Conservation (phyloP, 176 grass and related monocot species). For the Canna indica region DNA sequence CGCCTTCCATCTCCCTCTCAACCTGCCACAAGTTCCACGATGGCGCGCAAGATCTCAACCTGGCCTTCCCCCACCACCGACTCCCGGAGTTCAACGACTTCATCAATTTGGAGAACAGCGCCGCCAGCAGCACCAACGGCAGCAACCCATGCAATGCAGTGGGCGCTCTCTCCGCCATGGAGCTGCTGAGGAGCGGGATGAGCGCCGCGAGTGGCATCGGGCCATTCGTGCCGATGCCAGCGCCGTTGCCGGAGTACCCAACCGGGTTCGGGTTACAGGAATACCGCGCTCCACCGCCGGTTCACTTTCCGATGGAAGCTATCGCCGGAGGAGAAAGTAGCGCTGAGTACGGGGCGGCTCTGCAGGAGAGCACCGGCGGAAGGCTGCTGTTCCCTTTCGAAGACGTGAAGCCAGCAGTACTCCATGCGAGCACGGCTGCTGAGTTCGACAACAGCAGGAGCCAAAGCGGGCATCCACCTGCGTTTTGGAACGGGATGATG, state of each 20-base stretch:
- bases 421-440: constrained; percentile 13
- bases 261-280: constrained; percentile 51
- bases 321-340: constrained; percentile 14
- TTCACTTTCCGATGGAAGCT: constrained; percentile 56
- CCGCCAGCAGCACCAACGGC: constrained; percentile 27
- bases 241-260: constrained; percentile 46
- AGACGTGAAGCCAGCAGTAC: constrained; percentile 52
- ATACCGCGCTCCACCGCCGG: constrained; percentile 39
- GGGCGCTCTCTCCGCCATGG: constrained; percentile 72
- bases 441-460: constrained; percentile 16
- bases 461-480: constrained; percentile 7
- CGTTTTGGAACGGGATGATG: constrained; percentile 7
- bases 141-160: constrained; percentile 16
- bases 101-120: constrained; percentile 65
- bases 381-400: constrained; percentile 75
- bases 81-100: constrained; percentile 49
- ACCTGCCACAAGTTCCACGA: neutral
- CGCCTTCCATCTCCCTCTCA: no score
- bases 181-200: constrained; percentile 67
- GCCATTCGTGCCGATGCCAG: constrained; percentile 34
- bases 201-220: constrained; percentile 10
- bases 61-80: constrained; percentile 55
- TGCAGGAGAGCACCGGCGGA: constrained; percentile 32
- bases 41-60: constrained; percentile 62
- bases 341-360: constrained; percentile 25